Evolutionary conservation across 176 grass and related monocot genomes (phyloP), one percentile per base, ranked within the genome.

Genomic region (Metroxylon sagu): DNA sequence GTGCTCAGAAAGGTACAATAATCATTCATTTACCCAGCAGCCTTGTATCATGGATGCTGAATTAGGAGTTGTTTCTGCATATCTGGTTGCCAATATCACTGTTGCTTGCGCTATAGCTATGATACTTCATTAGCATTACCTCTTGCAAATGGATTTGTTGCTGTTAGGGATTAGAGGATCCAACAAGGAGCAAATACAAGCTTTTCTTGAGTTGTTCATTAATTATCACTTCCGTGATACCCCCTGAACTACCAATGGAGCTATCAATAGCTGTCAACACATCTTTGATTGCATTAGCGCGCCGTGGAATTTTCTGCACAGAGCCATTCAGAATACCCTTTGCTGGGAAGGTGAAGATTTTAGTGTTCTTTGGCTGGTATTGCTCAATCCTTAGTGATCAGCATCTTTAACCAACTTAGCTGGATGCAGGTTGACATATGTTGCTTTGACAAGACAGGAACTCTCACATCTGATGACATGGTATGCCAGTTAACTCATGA

Each of bases 241-340:
- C 93, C 52, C 88, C 93, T 78, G 93, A 98, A 74, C 57, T 98
- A 19, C 93, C 93, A 67, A 98, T 98, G 93, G 93, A 98, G 59
- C 79, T 98, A 56, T 98, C 93, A 19, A 98, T 98, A 78, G 93
- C 93, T 62, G 93, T 98, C 1, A 98, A 98, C 75, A 98, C 93
- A 66, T 98, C 93, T 76, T 85, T 98, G 68, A 98, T 98, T 78
- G 93, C 93, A 29, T 82, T 98, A 29, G 93, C 88, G 70, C 70
- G 88, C 5, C 87, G 88, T 56, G 93, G 93, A 76, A 92, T 98
- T 77, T 98, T 98, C 68, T 98, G 93, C 76, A 98, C 93, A 16
- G 93, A 98, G 64, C 93, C 93, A 64, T 98, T 98, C 62, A 88
- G 93, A 83, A 98, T 98, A 78, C 93, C 93, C 48, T 98, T 98